phyloP scores from a whole-genome alignment of 1,139 yeast species.

The Candida pseudocylindracea region DNA sequence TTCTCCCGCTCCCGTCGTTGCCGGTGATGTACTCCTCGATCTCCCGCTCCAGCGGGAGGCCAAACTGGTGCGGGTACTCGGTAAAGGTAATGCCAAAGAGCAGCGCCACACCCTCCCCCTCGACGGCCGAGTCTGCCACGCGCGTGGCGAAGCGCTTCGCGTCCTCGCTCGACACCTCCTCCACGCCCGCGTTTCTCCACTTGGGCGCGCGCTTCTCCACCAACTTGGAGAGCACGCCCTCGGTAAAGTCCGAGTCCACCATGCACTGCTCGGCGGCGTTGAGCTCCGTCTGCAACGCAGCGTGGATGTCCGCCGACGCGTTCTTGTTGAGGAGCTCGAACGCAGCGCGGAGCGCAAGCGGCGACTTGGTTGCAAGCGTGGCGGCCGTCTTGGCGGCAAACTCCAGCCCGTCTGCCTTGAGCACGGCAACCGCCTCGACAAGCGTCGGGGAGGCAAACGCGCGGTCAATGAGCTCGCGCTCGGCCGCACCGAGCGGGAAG shows the following conservation, averaged over 20 bases:
- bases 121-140: constrained; percentile 6
- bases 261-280: constrained; percentile 39
- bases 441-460: constrained; percentile 41
- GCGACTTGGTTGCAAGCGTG: constrained; percentile 40
- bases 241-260: constrained; percentile 40
- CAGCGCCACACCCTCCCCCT: constrained; percentile 10
- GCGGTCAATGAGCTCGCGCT: constrained; percentile 39
- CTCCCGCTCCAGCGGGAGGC: constrained; percentile 51
- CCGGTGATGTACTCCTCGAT: constrained; percentile 41
- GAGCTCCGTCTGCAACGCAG: constrained; percentile 61
- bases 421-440: constrained; percentile 35
- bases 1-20: constrained; percentile 34
- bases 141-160: constrained; percentile 1
- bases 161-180: background rate
- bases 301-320: constrained; percentile 42
- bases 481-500: constrained; percentile 32
- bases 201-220: constrained; percentile 40
- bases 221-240: constrained; percentile 57
- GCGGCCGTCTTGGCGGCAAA: constrained; percentile 44
- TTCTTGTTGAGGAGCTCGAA: constrained; percentile 45
- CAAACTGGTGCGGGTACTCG: constrained; percentile 56
- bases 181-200: constrained; percentile 15
- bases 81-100: constrained; percentile 29
- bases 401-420: constrained; percentile 30
- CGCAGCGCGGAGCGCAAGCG: constrained; percentile 59